Percentiles rank a stretch among this genome's conserved stretches.
Evolutionary conservation across 306 rosid genomes (phyloP).

Genomic region (Cyamopsis tetragonoloba): DNA sequence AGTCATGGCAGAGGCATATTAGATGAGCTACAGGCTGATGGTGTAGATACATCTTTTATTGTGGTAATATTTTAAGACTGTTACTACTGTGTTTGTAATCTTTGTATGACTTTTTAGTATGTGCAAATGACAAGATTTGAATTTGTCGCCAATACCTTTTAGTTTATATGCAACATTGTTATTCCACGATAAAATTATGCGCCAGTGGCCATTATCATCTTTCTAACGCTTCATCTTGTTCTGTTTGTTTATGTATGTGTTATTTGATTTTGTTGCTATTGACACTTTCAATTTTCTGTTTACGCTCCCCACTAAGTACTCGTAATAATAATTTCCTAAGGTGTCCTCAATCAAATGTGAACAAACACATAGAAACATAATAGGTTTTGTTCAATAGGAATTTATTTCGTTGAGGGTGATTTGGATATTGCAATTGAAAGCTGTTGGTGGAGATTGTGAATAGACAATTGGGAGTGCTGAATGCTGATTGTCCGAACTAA

Average conservation of each 20-base stretch:
- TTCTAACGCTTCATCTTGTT: neutral
- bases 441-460: neutral
- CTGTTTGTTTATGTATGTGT: neutral
- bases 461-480: neutral
- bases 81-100: neutral
- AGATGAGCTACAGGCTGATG: conserved; percentile 70
- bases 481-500: neutral
- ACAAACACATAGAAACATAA: neutral
- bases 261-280: neutral
- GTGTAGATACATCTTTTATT: conserved; percentile 74
- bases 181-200: neutral
- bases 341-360: neutral
- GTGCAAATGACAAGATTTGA: neutral
- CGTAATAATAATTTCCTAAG: neutral
- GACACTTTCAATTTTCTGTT: conserved; percentile 20
- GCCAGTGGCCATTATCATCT: neutral
- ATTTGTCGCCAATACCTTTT: neutral
- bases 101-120: neutral
- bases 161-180: neutral
- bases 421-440: conserved; percentile 7
- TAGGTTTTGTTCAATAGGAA: neutral
- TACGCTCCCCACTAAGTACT: conserved; percentile 11
- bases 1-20: conserved; percentile 72
- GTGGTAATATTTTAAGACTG: conserved; percentile 43
- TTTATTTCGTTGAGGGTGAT: neutral